phyloP scores from a whole-genome alignment of 2,329 filamentous ascomycete species.

The Calonectria pauciramosa region DNA sequence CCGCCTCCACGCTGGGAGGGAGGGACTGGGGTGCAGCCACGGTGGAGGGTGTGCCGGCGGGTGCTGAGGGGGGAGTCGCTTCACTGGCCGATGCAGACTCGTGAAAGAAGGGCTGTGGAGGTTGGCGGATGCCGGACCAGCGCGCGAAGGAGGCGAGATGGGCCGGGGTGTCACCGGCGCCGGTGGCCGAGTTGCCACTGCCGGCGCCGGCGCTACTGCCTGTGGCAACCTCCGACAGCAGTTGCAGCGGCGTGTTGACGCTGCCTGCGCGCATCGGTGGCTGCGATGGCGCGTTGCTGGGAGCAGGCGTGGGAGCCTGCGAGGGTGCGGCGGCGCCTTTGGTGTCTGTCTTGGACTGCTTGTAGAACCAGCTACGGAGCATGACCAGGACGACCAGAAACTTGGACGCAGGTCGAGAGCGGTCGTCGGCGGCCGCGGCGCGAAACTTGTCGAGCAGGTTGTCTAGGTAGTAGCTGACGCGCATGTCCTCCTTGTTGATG shows the following conservation, averaged over 20 bases:
- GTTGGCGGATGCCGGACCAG: conserved; percentile 40
- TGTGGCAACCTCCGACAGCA: conserved; percentile 70
- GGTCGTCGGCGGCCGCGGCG: conserved; percentile 72
- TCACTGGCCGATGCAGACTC: conserved; percentile 44
- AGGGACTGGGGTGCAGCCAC: conserved; percentile 25
- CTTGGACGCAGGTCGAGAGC: conserved; percentile 76
- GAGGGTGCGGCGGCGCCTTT: conserved; percentile 29
- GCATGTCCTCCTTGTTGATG: conserved; percentile 77
- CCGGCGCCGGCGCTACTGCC: conserved; percentile 51
- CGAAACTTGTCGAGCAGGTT: conserved; percentile 78
- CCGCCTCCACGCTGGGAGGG: conserved; percentile 31
- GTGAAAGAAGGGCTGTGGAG: conserved; percentile 55
- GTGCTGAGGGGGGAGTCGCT: conserved; percentile 5
- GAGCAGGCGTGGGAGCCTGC: conserved; percentile 16
- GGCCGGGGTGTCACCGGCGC: conserved; percentile 27
- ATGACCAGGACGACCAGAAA: conserved; percentile 79
- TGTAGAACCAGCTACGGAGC: conserved; percentile 78
- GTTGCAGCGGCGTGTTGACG: conserved; percentile 66
- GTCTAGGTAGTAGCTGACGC: conserved; percentile 76
- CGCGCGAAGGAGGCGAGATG: conserved; percentile 37
- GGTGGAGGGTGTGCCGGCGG: conserved; percentile 6
- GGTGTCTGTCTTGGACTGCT: conserved; percentile 56
- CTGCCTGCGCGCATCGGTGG: conserved; percentile 24
- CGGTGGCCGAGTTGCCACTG: conserved; percentile 20
- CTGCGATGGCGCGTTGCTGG: conserved; percentile 28